phyloP scores from a whole-genome alignment of 2,329 filamentous ascomycete genomes.

The Exutisphaerella laricina region DNA sequence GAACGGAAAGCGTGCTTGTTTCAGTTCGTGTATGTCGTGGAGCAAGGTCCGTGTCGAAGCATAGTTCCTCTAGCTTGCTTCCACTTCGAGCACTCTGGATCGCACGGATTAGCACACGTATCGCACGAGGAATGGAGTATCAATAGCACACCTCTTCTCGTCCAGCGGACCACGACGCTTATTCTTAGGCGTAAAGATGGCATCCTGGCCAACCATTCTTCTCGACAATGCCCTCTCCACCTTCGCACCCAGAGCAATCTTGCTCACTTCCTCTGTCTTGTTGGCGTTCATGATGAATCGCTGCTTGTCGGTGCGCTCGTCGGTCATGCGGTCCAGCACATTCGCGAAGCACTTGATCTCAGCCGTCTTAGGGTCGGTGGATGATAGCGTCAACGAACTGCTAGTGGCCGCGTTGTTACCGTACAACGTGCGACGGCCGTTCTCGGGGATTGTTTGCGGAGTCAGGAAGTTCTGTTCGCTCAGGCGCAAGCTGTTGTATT shows the following conservation, averaged over 20 bases:
- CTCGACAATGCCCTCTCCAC: constrained; percentile 80
- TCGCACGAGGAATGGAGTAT: background rate
- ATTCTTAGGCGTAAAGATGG: constrained; percentile 55
- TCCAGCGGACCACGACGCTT: constrained; percentile 14
- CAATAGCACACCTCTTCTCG: constrained; percentile 14
- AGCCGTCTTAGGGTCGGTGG: constrained; percentile 48
- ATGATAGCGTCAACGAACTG: constrained; percentile 28
- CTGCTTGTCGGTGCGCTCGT: constrained; percentile 77
- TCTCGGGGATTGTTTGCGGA: constrained; percentile 19
- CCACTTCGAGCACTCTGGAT: constrained; percentile 12
- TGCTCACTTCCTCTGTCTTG: constrained; percentile 76
- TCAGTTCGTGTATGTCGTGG: too few species aligned
- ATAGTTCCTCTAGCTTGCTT: constrained; percentile 11
- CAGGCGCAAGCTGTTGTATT: constrained; percentile 17
- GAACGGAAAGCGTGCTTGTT: too few species aligned
- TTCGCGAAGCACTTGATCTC: constrained; percentile 72
- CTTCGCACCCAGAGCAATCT: constrained; percentile 83
- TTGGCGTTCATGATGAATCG: constrained; percentile 72
- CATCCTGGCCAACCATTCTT: constrained; percentile 83
- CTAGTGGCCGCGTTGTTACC: constrained; percentile 15
- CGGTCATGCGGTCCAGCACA: constrained; percentile 80
- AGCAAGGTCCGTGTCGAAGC: background rate
- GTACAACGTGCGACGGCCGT: constrained; percentile 15
- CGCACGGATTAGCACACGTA: too few species aligned
- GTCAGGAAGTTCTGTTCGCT: constrained; percentile 21